Base-by-base conservation (phyloP, 1,284 basidiomycete genomes). In the Amylostereum areolatum region DNA sequence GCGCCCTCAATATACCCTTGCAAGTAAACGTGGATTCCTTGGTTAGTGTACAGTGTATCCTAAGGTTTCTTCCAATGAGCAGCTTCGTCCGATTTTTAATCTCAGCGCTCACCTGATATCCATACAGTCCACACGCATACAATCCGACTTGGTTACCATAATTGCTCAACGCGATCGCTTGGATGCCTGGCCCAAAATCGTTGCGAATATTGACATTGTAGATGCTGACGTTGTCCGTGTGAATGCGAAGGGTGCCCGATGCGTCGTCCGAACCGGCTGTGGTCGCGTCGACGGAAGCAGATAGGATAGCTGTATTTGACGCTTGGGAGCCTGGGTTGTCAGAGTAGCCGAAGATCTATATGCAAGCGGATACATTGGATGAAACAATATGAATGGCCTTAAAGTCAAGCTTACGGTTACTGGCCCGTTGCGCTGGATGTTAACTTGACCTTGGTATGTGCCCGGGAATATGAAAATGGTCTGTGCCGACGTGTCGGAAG, bases 171-270 rank as follows among this genome's bases (percentile, higher is more conserved):
- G 77, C 77, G 47, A 79, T 74, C 2, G 78, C 79, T 54, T 80
- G 77, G 3, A 66, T 55, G 29, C 73, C 75, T n/a, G 62, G 55
- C 1, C 78, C 79, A 51, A 70, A 76, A 1, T 71, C 75, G 57
- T 81, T 81, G 47, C 69, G 70, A 36, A 81, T 71, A 53, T 81
- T 73, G 41, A 80, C 67, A 52, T 80, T 80, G 59, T 80, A 81
- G 64, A 80, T 66, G 47, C 65, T 67, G 54, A 80, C 77, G 52
- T 75, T 65, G 52, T 75, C 59, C 50, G 73, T 74, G 60, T 80
- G 74, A 32, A 80, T 66, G 33, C 76, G 72, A 29, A 81, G 60
- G 1, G 78, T 80, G 5, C 78, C 78, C 51, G 74, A 75, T 2
- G 72, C 70, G 55, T 80, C 78, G 56, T 81, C 70, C 4, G 76